A percentile compares a stretch with the other conserved stretches of the same genome.
Conservation (phyloP, 345 rosid genomes). For the Cardamine chenopodiifolia region DNA sequence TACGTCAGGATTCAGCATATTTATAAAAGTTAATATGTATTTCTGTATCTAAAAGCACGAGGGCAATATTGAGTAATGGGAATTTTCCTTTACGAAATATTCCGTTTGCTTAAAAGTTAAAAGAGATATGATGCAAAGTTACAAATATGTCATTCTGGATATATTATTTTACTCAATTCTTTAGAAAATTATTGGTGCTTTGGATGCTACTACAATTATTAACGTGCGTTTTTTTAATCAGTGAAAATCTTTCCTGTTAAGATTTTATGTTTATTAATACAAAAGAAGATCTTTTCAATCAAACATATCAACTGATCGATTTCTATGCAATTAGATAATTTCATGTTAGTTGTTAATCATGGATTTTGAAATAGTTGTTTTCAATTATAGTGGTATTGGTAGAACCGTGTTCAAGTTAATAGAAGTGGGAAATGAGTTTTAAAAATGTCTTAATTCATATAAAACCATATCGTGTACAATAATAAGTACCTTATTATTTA, state of each 20-base stretch:
- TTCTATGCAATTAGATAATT: not conserved
- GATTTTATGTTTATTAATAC: not conserved
- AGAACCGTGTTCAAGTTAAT: not conserved
- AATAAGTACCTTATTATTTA: not conserved
- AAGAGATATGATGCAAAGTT: conserved; percentile 26
- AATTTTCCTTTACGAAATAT: conserved; percentile 19
- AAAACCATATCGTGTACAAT: not conserved
- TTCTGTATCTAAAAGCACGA: conserved; percentile 1
- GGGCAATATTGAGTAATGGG: not conserved
- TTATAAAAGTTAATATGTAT: not conserved
- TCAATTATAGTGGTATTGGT: not conserved
- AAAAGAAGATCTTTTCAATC: not conserved
- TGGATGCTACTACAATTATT: conserved; percentile 2
- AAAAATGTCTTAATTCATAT: not conserved
- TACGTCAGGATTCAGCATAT: conserved; percentile 22
- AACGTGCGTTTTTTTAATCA: not conserved
- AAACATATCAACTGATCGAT: not conserved
- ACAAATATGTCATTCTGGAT: conserved; percentile 17
- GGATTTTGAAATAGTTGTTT: not conserved
- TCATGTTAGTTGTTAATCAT: not conserved
- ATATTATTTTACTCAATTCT: not conserved
- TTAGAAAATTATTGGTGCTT: not conserved
- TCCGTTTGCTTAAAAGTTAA: conserved; percentile 4
- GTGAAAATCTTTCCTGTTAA: not conserved
- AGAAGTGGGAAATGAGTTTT: not conserved